phyloP scores from a whole-genome alignment of 768 basidiomycete genomes.

The Fomitopsis pulvina region DNA sequence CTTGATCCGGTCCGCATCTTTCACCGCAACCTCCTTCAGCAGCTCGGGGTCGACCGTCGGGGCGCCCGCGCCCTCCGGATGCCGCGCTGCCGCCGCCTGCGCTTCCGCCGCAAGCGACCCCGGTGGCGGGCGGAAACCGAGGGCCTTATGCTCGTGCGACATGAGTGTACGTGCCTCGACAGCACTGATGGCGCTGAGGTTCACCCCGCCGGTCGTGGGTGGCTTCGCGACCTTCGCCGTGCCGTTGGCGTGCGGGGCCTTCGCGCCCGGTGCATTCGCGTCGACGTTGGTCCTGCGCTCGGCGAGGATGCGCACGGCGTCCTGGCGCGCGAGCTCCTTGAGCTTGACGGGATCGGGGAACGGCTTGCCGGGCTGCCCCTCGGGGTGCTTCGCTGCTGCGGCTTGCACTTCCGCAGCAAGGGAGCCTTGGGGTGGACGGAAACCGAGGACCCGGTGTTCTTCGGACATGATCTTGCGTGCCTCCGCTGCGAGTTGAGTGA shows the following conservation, averaged over 20 bases:
- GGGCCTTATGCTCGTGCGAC: conserved; percentile 24
- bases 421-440: conserved; percentile 29
- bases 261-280: conserved; percentile 2
- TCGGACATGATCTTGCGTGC: conserved; percentile 29
- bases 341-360: conserved; percentile 12
- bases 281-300: conserved; percentile 15
- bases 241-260: conserved; percentile 2
- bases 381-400: conserved; percentile 28
- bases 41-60: conserved; percentile 13
- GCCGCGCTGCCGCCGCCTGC: conserved; percentile 19
- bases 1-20: conserved; percentile 23
- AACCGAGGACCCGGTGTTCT: conserved; percentile 31
- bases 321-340: conserved; percentile 21
- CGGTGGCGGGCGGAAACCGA: conserved; percentile 25
- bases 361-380: conserved; percentile 9
- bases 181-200: conserved; percentile 18
- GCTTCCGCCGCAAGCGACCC: conserved; percentile 26
- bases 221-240: not conserved
- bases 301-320: conserved; percentile 20
- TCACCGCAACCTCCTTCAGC: conserved; percentile 17
- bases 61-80: conserved; percentile 17
- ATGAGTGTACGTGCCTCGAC: conserved; percentile 21
- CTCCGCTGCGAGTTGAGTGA: conserved; percentile 13
- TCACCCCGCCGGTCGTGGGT: conserved; percentile 11
- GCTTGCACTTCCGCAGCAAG: conserved; percentile 30